Evolutionary conservation across 1,284 basidiomycete species (phyloP), one percentile per base, ranked within the genome.

Genomic region (Ustilago hordei): DNA sequence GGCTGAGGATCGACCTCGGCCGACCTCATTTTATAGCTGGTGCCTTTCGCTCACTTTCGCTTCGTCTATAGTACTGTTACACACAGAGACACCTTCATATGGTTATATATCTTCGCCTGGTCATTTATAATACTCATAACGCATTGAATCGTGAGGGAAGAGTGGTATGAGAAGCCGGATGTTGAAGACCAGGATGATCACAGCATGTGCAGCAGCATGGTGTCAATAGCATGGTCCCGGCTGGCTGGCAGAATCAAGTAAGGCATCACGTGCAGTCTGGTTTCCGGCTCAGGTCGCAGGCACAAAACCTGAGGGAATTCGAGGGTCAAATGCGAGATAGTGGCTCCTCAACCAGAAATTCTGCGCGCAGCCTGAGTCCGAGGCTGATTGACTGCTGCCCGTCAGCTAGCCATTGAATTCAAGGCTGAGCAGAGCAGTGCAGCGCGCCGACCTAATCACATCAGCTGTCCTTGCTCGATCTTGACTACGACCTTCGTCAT

Each of bases 401-500:
- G 31, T 56, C 13, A 17, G 41, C 38, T 32, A 47, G 43, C n/a
- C 11, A 45, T 19, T 31, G 45, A 23, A 5, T 19, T 59, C 47
- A n/a, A 50, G 31, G 53, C 64, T 58, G 32, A 54, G 56, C 59
- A 59, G 39, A 43, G 55, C 63, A 58, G 45, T 55, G 13, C 13
- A 15, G 52, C 32, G 38, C 38, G 53, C 61, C 3, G 36, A 36
- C 65, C 55, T 64, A 64, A 35, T 54, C 54, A 50, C 54, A 54
- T 57, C 54, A 47, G 64, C 58, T 19, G 55, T 48, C 48, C 55
- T 47, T 35, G 59, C 63, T 38, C 56, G 11, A 43, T 57, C 69
- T 76, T 71, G 73, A 64, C 68, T 68, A 61, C 74, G 74, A 71
- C 67, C 70, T 56, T 60, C 60, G 75, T 73, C 70, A 73, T 73